Conservation (phyloP, 345 rosid species). For the thale cress (Arabidopsis thaliana) region TAIR10.1 NC_003070.9:2572501-2573000, state of each 20-base stretch:
- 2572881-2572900: conserved; percentile 75
- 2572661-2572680: conserved; percentile 92
- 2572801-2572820: conserved; percentile 53
- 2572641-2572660: conserved; percentile 33
- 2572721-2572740: conserved; percentile 70
- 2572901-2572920: conserved; percentile 86
- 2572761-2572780: conserved; percentile 52
- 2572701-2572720: conserved; percentile 82
- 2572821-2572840: conserved; percentile 81
- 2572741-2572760: conserved; percentile 66
- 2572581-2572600: background rate
- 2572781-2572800: conserved; percentile 45
- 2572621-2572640: conserved; percentile 8
- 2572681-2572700: conserved; percentile 87
- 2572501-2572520: conserved; percentile 94
- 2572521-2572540: conserved; percentile 97
- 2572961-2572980: conserved; percentile 53
- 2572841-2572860: conserved; percentile 84
- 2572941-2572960: conserved; percentile 84
- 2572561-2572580: conserved; percentile 98
- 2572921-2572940: conserved; percentile 90
- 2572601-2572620: conserved; percentile 3
- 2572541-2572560: conserved; percentile 96
- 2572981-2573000: conserved; percentile 44
- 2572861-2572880: conserved; percentile 97